Evolutionary conservation across 2,329 filamentous ascomycete species (phyloP), one percentile per base, ranked within the genome.

Genomic region (Xylariaceae sp.): DNA sequence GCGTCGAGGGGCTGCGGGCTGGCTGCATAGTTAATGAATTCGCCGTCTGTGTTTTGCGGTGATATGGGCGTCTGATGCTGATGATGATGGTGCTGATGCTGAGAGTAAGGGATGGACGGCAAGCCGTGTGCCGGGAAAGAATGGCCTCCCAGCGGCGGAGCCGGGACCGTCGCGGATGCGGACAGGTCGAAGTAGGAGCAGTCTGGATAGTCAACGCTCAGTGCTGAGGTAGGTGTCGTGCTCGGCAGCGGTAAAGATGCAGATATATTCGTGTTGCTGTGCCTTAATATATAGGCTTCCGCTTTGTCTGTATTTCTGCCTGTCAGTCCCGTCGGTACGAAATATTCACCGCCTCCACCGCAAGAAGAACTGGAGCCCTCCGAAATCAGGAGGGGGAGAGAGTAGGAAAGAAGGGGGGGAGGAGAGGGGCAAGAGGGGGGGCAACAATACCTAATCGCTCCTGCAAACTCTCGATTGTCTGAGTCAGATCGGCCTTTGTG

Each of bases 401-500:
- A 10, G 9, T 39, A 42, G 37, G 23, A 4, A 1, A 30, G 23
- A 30, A 30, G 4, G 23, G 23, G 23, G 5, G 23, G 1, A 30
- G 23, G 5, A 30, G 23, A 30, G 23, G 5, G 23, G 23, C 23
- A 7, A 10, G 8, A 9, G 11, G 11, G 37, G 37, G 37, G 4
- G 11, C 7, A 13, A 51, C 30, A 64, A 48, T 64, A 68, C 67
- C 65, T 59, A 68, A 60, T 55, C 66, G 55, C 18, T 68, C 64
- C 53, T 68, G 67, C 57, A 68, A 54, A 56, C 56, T 65, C 56
- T 67, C 67, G 18, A 68, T 64, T 2, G 64, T 68, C 53, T 68
- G 65, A 18, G 62, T 60, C 23, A 68, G 45, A 39, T 68, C 66
- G 15, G 63, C 64, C 51, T 65, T 67, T 34, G 66, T 68, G 18